Conservation (phyloP, 2,329 filamentous ascomycete genomes). For the Pezicula radicicola region DNA sequence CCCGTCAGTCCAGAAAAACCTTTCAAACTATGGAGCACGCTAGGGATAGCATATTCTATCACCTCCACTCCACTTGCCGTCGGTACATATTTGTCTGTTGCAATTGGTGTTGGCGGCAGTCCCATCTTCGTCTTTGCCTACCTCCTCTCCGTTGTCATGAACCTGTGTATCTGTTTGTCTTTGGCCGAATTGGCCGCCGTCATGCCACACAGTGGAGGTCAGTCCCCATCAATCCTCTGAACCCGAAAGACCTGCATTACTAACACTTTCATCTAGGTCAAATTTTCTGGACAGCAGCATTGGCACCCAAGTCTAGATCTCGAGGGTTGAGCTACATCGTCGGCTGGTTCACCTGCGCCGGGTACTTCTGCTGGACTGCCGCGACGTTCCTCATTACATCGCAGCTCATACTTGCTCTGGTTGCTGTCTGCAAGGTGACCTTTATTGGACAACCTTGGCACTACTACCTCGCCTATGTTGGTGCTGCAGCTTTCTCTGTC, state of each 20-base stretch:
- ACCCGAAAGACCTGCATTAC: too few relatives aligned
- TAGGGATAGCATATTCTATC: not conserved
- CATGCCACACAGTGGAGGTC: not conserved
- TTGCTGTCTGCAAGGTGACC: not conserved
- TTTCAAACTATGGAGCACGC: not conserved
- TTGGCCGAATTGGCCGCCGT: not conserved
- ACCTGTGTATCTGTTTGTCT: not conserved
- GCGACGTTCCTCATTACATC: not conserved
- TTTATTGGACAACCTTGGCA: not conserved
- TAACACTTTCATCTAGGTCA: not conserved
- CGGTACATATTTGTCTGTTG: not conserved
- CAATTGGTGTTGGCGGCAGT: conserved; percentile 1
- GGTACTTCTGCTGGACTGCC: not conserved
- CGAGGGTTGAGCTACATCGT: not conserved
- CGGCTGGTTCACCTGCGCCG: not conserved
- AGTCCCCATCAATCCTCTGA: too few relatives aligned
- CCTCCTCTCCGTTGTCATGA: not conserved
- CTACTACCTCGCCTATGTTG: not conserved
- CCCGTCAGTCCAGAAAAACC: too few relatives aligned
- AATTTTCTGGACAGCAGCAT: not conserved
- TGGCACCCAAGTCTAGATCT: not conserved
- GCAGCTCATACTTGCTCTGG: not conserved
- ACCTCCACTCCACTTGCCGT: not conserved
- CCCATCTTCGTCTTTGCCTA: conserved; percentile 1
- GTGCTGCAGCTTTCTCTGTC: not conserved